Evolutionary conservation across 495 filamentous ascomycete species (phyloP).

Genomic region (Neurospora sp.): DNA sequence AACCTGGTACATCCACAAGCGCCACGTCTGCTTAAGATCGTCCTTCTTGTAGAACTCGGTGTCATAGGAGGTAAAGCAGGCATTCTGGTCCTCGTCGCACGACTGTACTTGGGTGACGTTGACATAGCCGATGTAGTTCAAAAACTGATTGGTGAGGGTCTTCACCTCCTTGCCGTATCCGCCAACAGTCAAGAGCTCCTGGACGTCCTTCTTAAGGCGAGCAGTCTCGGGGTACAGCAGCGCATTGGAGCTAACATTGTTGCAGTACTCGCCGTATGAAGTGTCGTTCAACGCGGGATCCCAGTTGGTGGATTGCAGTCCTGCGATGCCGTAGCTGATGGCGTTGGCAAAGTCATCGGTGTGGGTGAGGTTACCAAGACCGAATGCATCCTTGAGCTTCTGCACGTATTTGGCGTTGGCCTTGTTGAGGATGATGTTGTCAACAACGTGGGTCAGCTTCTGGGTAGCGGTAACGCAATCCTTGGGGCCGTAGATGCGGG

Average conservation of each 20-base stretch:
- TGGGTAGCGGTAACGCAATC: slow-evolving; percentile 47
- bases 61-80: slow-evolving; percentile 46
- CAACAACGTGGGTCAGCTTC: slow-evolving; percentile 49
- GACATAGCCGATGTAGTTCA: slow-evolving; percentile 59
- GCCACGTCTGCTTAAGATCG: slow-evolving; percentile 38
- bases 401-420: slow-evolving; percentile 28
- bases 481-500: slow-evolving; percentile 39
- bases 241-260: slow-evolving; percentile 39
- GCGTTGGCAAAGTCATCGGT: slow-evolving; percentile 51
- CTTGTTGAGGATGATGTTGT: slow-evolving; percentile 51
- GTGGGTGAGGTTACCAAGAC: slow-evolving; percentile 45
- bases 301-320: slow-evolving; percentile 59
- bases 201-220: slow-evolving; percentile 26
- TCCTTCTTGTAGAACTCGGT: slow-evolving; percentile 39
- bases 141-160: slow-evolving; percentile 41
- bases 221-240: slow-evolving; percentile 38
- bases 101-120: slow-evolving; percentile 25
- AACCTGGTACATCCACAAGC: slow-evolving; percentile 50
- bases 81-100: slow-evolving; percentile 32
- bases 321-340: slow-evolving; percentile 39
- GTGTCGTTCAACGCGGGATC: slow-evolving; percentile 48
- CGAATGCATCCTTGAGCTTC: slow-evolving; percentile 51
- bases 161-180: slow-evolving; percentile 44
- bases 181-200: slow-evolving; percentile 38
- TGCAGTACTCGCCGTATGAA: slow-evolving; percentile 48